Percentiles rank a stretch among this genome's conserved stretches.
phyloP scores from a whole-genome alignment of 139 green algal genomes.

The Marvania coccoides region DNA sequence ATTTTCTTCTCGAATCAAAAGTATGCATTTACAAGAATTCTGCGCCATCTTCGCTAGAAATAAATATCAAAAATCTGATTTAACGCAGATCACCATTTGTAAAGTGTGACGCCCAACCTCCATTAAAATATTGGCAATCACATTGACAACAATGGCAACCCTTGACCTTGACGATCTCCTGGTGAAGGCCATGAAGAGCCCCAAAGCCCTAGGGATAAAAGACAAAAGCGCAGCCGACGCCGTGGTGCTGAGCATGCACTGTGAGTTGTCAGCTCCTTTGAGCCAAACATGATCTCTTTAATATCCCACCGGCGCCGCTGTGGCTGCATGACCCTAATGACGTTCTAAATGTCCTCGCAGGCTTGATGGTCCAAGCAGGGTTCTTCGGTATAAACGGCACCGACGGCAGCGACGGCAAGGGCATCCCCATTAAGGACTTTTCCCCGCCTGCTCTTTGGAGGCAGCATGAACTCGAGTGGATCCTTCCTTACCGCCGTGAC shows the following conservation, averaged over 20 bases:
- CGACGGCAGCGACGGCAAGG: too few relatives aligned
- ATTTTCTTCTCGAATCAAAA: too few relatives aligned
- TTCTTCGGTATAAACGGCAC: not conserved
- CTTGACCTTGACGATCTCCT: not conserved
- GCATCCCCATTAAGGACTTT: not conserved
- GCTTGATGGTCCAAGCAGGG: slow-evolving; percentile 9
- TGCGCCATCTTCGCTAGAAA: too few relatives aligned
- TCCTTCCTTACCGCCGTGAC: not conserved
- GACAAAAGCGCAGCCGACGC: slow-evolving; percentile 2
- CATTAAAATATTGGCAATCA: not conserved
- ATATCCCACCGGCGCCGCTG: not conserved
- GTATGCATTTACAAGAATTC: too few relatives aligned
- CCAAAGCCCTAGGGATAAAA: not conserved
- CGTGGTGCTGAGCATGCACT: slow-evolving; percentile 6
- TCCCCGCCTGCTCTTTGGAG: not conserved
- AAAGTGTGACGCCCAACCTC: too few relatives aligned
- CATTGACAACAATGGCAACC: not conserved
- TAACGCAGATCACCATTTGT: too few relatives aligned
- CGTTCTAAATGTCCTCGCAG: not conserved
- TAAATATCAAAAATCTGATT: too few relatives aligned
- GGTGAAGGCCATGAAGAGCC: not conserved
- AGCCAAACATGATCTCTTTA: not conserved
- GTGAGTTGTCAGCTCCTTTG: not conserved
- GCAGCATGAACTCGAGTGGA: not conserved
- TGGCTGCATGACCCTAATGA: too few relatives aligned